A percentile compares a stretch with the other conserved stretches of the same genome.
Conservation (phyloP, 768 basidiomycete genomes). For the Tylopilus sp. region DNA sequence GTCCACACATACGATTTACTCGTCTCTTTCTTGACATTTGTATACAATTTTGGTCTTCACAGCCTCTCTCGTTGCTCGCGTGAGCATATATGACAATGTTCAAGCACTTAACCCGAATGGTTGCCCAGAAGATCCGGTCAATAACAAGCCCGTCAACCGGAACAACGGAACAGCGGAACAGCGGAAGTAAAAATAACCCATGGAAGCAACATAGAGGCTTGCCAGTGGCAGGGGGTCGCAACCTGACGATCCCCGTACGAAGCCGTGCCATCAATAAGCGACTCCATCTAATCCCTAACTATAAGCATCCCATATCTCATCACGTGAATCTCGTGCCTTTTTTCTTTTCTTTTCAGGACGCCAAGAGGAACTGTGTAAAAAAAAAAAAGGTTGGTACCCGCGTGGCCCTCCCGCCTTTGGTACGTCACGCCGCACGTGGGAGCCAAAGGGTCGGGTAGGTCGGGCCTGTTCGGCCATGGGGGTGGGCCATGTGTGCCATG, state of each 20-base stretch:
- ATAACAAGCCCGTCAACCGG: neutral
- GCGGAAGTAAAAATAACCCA: neutral
- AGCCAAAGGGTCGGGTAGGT: neutral
- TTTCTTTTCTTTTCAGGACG: no score
- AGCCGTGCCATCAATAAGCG: neutral
- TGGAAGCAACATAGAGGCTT: neutral
- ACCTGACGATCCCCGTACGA: constrained; percentile 8
- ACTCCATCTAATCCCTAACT: no score
- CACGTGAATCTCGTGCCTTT: no score
- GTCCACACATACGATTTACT: neutral
- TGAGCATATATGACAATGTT: neutral
- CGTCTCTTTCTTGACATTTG: neutral
- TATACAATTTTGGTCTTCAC: constrained; percentile 1
- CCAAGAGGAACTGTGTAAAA: no score
- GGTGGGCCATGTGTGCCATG: no score
- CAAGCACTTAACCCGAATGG: no score
- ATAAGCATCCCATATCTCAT: neutral
- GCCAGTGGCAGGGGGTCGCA: constrained; percentile 15
- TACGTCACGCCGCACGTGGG: no score
- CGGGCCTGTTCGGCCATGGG: neutral
- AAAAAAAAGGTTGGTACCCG: neutral
- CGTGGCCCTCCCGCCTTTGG: neutral
- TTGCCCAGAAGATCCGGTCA: neutral
- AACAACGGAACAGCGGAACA: neutral
- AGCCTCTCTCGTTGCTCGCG: neutral